These are phyloP conservation scores for Neopestalotiopsis clavispora DNA, from an alignment of 2,329 filamentous ascomycete genomes.

Conservation along the genomic window DNA sequence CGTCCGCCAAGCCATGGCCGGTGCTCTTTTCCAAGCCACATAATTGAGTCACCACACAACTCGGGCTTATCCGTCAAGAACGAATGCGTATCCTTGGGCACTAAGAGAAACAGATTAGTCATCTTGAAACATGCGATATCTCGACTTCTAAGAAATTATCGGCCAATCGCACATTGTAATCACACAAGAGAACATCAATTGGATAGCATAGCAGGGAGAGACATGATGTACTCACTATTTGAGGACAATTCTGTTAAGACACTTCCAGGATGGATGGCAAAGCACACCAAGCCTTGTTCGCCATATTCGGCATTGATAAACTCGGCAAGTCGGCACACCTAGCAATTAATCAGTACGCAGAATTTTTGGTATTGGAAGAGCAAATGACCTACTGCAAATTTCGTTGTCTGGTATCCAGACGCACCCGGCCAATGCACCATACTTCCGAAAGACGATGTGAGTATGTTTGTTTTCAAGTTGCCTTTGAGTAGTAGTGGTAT, in stretches of 20 bases:
- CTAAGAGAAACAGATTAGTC: background rate
- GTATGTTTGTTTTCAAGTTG: constrained; percentile 46
- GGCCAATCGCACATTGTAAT: too few species aligned
- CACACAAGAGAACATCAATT: too few species aligned
- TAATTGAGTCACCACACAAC: constrained; percentile 27
- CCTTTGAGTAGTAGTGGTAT: constrained; percentile 32
- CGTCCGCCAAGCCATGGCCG: constrained; percentile 27
- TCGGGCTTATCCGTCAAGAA: constrained; percentile 28
- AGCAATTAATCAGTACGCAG: background rate
- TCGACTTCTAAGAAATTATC: too few species aligned
- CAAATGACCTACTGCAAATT: constrained; percentile 43
- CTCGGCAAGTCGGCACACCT: constrained; percentile 43
- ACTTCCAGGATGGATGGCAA: constrained; percentile 50
- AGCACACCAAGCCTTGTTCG: constrained; percentile 45
- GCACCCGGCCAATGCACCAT: constrained; percentile 36
- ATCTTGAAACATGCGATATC: too few species aligned
- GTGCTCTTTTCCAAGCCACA: constrained; percentile 25
- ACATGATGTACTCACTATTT: constrained; percentile 27
- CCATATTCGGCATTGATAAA: constrained; percentile 48
- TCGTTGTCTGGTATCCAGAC: constrained; percentile 51
- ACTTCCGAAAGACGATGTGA: constrained; percentile 44
- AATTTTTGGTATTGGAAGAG: too few species aligned
- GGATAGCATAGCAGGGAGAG: too few species aligned
- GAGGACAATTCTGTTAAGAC: constrained; percentile 47
- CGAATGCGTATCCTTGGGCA: constrained; percentile 30